These are phyloP conservation scores for Hortaea sp. DNA, from an alignment of 2,329 filamentous ascomycete species.

Conservation along the genomic window DNA sequence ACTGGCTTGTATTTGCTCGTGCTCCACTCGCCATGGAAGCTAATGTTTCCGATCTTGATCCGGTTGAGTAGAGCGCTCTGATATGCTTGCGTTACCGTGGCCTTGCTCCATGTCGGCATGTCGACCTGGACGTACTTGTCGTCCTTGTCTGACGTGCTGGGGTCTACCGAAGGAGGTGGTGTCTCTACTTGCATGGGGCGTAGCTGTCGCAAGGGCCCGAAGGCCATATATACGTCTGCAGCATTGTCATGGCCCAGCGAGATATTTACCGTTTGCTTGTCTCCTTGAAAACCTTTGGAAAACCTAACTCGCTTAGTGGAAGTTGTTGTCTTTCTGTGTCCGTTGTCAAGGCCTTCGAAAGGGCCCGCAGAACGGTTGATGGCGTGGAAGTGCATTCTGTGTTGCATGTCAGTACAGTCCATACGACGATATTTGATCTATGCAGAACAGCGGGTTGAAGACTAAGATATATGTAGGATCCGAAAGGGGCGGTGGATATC, in stretches of 20 bases:
- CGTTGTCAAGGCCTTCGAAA: background rate
- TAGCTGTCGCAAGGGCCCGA: too few relatives aligned
- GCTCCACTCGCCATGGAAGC: conserved; percentile 43
- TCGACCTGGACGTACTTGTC: conserved; percentile 1
- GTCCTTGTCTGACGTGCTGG: background rate
- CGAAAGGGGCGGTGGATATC: too few relatives aligned
- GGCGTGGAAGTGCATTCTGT: background rate
- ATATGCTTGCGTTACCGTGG: conserved; percentile 13
- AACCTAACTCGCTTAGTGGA: too few relatives aligned
- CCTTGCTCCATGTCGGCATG: conserved; percentile 6
- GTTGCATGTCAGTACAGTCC: too few relatives aligned
- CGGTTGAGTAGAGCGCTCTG: conserved; percentile 18
- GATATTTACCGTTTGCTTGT: background rate
- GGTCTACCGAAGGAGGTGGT: too few relatives aligned
- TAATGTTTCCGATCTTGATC: conserved; percentile 22
- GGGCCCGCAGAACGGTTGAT: background rate
- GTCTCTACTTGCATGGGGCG: background rate
- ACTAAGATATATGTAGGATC: too few relatives aligned
- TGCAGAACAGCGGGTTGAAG: too few relatives aligned
- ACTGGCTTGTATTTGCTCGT: conserved; percentile 45
- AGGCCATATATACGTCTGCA: background rate
- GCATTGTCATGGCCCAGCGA: conserved; percentile 3
- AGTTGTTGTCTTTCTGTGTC: too few relatives aligned
- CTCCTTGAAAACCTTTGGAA: too few relatives aligned
- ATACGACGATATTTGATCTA: too few relatives aligned